These are phyloP conservation scores for Cordyceps farinosa DNA, from an alignment of 2,329 filamentous ascomycete genomes.

Conservation along the genomic window DNA sequence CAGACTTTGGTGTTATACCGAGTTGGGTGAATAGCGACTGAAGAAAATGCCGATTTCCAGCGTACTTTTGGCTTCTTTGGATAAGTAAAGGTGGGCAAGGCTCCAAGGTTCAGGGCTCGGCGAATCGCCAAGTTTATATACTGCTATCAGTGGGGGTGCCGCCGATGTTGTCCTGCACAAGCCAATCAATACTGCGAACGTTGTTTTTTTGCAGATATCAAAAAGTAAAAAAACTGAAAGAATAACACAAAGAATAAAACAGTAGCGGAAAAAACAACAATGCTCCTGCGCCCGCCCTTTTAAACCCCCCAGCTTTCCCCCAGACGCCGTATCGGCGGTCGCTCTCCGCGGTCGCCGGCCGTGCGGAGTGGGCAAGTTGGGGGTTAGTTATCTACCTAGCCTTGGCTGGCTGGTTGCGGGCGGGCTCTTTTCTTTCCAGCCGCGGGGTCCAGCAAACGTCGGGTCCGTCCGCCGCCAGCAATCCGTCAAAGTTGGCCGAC, in stretches of 20 bases:
- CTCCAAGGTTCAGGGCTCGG: neutral
- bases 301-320: neutral
- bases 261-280: neutral
- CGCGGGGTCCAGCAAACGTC: neutral
- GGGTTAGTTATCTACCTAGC: neutral
- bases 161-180: neutral
- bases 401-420: neutral
- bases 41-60: no score
- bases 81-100: no score
- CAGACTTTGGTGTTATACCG: no score
- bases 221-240: neutral
- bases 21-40: no score
- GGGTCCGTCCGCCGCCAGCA: conserved; percentile 5
- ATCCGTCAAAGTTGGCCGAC: neutral
- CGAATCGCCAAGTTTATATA: neutral
- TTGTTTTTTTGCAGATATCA: neutral
- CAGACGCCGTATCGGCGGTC: conserved; percentile 3
- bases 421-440: neutral
- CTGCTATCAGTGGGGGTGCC: neutral
- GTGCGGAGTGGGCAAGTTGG: neutral
- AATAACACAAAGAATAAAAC: neutral
- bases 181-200: neutral
- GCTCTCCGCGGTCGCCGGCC: conserved; percentile 17
- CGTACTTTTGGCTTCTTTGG: no score
- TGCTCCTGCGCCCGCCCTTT: neutral